phyloP scores from a whole-genome alignment of 2,329 filamentous ascomycete species.

The Xylaria sp. region DNA sequence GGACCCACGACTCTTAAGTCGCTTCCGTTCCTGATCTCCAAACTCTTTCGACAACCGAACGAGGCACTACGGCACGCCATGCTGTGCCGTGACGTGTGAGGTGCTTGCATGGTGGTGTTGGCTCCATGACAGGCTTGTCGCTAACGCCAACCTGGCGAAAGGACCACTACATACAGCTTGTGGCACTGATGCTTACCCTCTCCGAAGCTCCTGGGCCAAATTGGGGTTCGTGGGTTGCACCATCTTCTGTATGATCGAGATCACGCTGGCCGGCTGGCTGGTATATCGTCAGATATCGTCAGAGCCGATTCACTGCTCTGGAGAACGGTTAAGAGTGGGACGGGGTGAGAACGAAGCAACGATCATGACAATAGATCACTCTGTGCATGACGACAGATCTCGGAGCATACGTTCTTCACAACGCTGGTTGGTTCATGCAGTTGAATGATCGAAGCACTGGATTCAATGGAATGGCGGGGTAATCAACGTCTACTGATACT shows the following conservation, averaged over 20 bases:
- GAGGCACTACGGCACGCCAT: background rate
- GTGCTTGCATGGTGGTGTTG: background rate
- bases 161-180: background rate
- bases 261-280: background rate
- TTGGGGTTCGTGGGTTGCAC: background rate
- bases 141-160: conserved; percentile 4
- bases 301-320: background rate
- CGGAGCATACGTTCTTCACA: background rate
- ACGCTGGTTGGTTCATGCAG: background rate
- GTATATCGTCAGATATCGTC: background rate
- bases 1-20: background rate
- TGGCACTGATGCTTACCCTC: background rate
- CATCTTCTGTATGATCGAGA: background rate
- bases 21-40: background rate
- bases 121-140: background rate
- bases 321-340: conserved; percentile 2
- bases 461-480: conserved; percentile 22
- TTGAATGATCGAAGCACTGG: background rate
- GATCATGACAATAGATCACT: background rate
- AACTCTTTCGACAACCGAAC: background rate
- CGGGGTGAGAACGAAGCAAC: background rate
- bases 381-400: conserved; percentile 1
- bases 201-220: background rate
- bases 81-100: background rate
- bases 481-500: conserved; percentile 10